phyloP scores from a whole-genome alignment of 192 early-diverging fungal species.

The Gonapodya sp. region DNA sequence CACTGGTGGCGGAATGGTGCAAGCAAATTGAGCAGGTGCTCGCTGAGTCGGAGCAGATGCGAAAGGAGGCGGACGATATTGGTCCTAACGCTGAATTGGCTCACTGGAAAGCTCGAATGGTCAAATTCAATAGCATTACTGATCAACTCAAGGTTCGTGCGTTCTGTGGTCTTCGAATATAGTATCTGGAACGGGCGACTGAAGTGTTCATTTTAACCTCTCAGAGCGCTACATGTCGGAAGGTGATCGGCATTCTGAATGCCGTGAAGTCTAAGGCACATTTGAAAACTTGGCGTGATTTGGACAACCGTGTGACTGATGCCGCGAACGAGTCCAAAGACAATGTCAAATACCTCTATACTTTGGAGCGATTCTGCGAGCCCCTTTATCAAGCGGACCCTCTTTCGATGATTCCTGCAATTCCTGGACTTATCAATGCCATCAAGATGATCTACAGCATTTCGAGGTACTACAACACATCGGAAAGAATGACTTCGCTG shows the following conservation, averaged over 20 bases:
- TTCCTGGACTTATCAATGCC: constrained; percentile 56
- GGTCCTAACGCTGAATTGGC: constrained; percentile 60
- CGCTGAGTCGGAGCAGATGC: constrained; percentile 55
- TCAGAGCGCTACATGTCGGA: constrained; percentile 39
- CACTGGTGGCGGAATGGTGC: constrained; percentile 51
- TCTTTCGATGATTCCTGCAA: constrained; percentile 51
- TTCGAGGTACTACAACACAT: constrained; percentile 60
- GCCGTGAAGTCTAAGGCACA: constrained; percentile 46
- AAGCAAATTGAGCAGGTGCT: constrained; percentile 60
- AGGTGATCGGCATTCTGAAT: constrained; percentile 56
- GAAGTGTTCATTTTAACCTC: background rate
- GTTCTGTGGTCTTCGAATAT: too few species aligned
- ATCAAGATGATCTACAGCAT: constrained; percentile 54
- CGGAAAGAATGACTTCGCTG: constrained; percentile 55
- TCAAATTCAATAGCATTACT: constrained; percentile 58
- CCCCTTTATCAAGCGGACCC: constrained; percentile 52
- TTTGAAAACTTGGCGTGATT: constrained; percentile 52
- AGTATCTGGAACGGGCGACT: too few species aligned
- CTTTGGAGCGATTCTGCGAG: constrained; percentile 55
- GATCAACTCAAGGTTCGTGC: constrained; percentile 40
- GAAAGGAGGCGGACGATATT: constrained; percentile 61
- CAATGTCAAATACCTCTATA: constrained; percentile 59
- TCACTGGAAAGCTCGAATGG: constrained; percentile 61
- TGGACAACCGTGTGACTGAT: constrained; percentile 55
- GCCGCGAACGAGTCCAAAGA: constrained; percentile 51